phyloP scores from a whole-genome alignment of 495 filamentous ascomycete species.

The Ramalina intermedia region DNA sequence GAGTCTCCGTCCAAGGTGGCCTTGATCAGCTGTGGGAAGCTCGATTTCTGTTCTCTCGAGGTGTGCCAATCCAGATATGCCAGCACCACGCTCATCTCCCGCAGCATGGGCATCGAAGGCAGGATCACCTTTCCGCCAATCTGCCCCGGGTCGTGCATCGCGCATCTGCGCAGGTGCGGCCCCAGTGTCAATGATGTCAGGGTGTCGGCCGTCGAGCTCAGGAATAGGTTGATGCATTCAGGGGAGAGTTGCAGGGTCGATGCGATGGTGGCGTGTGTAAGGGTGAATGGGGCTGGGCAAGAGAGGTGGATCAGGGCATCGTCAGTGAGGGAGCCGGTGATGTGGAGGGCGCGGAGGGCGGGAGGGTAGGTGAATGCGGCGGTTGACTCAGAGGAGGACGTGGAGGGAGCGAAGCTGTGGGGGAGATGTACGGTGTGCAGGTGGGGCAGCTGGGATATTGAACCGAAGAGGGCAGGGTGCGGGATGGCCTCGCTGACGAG shows the following conservation, averaged over 20 bases:
- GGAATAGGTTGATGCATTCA: not conserved
- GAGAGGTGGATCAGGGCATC: not conserved
- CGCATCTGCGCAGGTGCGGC: not conserved
- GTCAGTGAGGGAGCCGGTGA: conserved; percentile 2
- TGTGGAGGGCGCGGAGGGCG: conserved; percentile 3
- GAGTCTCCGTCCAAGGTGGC: too few species aligned
- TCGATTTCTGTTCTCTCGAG: too few species aligned
- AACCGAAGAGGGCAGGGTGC: conserved; percentile 36
- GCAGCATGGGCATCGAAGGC: conserved; percentile 1
- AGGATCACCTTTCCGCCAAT: not conserved
- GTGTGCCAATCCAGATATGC: too few species aligned
- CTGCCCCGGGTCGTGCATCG: not conserved
- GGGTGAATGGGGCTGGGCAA: not conserved
- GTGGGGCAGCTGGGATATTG: conserved; percentile 32
- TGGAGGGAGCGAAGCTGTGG: conserved; percentile 24
- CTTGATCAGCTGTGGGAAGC: too few species aligned
- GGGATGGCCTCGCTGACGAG: conserved; percentile 40
- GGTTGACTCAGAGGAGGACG: not conserved
- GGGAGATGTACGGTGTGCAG: conserved; percentile 42
- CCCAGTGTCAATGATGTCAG: not conserved
- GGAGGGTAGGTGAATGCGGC: not conserved
- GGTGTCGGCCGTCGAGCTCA: not conserved
- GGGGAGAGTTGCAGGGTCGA: conserved; percentile 6
- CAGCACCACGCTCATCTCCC: not conserved
- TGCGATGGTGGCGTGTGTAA: conserved; percentile 3